These are phyloP conservation scores for Blattamonas nauphoetae DNA, from an alignment of 78 protist genomes.

Conservation along the genomic window DNA sequence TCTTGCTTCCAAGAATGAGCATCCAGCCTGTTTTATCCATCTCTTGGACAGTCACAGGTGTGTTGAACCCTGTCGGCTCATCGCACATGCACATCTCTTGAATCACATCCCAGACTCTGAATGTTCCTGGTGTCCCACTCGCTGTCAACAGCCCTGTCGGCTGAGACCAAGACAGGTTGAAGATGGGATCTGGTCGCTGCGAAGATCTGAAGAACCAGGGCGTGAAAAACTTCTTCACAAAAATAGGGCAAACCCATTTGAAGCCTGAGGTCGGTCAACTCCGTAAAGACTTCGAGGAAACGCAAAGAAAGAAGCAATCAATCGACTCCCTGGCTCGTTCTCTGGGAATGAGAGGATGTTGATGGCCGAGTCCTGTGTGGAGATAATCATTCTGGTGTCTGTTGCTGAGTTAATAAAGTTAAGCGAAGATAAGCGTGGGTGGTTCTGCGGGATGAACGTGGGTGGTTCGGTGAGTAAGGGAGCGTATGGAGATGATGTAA, in stretches of 20 bases:
- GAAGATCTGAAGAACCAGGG: not conserved
- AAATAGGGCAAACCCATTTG: too few relatives aligned
- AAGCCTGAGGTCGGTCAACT: too few relatives aligned
- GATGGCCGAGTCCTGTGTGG: not conserved
- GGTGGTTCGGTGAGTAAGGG: too few relatives aligned
- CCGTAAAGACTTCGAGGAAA: not conserved
- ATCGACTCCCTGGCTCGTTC: not conserved
- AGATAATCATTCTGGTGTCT: not conserved
- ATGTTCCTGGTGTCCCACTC: not conserved
- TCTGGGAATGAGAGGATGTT: not conserved
- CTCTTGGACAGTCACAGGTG: not conserved
- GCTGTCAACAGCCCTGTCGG: not conserved
- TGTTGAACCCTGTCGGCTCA: not conserved
- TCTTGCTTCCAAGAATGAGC: not conserved
- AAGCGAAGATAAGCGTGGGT: not conserved
- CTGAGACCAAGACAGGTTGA: slow-evolving; percentile 3
- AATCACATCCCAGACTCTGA: not conserved
- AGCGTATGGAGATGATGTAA: too few relatives aligned
- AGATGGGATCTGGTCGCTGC: not conserved
- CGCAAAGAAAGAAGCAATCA: not conserved
- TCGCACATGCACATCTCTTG: slow-evolving; percentile 2
- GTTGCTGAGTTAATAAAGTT: not conserved
- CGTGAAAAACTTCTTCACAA: too few relatives aligned
- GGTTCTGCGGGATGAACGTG: too few relatives aligned
- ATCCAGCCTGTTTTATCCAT: not conserved